A percentile compares a stretch with the other conserved stretches of the same genome.
These are phyloP conservation scores for Irpex lacteus DNA, from an alignment of 1,284 basidiomycete species.

Conservation along the genomic window DNA sequence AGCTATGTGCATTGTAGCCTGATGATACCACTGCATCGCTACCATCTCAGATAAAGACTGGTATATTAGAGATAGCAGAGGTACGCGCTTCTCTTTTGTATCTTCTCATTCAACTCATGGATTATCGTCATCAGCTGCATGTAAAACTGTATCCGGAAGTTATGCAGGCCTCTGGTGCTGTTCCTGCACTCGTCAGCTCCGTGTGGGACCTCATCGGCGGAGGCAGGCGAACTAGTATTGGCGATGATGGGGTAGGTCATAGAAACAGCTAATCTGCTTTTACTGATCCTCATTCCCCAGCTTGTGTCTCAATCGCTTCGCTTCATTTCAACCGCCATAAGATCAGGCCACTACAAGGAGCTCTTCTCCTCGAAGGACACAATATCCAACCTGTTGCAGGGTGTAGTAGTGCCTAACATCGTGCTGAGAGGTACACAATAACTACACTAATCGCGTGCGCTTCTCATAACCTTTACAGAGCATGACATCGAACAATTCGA, in stretches of 20 bases:
- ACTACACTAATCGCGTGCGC: not conserved
- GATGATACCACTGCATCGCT: conserved; percentile 85
- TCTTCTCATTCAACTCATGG: not conserved
- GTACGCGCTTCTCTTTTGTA: conserved; percentile 30
- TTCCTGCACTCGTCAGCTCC: conserved; percentile 84
- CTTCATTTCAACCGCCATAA: conserved; percentile 93
- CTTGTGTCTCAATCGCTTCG: conserved; percentile 92
- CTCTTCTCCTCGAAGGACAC: conserved; percentile 76
- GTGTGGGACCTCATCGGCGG: conserved; percentile 88
- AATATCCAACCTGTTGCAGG: conserved; percentile 81
- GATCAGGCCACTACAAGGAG: conserved; percentile 73
- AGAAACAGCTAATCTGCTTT: conserved; percentile 4
- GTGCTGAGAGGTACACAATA: conserved; percentile 57
- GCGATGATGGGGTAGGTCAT: conserved; percentile 75
- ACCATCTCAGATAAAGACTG: conserved; percentile 84
- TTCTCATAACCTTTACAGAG: conserved; percentile 34
- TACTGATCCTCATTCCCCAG: conserved; percentile 32
- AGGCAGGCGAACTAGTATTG: conserved; percentile 64
- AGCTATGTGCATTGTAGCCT: conserved; percentile 41
- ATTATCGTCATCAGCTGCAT: conserved; percentile 60
- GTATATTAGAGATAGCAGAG: conserved; percentile 89
- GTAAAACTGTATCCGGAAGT: conserved; percentile 91
- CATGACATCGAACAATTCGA: conserved; percentile 97
- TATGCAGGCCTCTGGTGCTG: conserved; percentile 64
- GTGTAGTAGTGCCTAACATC: conserved; percentile 94